Conservation (phyloP, 768 basidiomycete species). For the Lactarius evosmus region DNA sequence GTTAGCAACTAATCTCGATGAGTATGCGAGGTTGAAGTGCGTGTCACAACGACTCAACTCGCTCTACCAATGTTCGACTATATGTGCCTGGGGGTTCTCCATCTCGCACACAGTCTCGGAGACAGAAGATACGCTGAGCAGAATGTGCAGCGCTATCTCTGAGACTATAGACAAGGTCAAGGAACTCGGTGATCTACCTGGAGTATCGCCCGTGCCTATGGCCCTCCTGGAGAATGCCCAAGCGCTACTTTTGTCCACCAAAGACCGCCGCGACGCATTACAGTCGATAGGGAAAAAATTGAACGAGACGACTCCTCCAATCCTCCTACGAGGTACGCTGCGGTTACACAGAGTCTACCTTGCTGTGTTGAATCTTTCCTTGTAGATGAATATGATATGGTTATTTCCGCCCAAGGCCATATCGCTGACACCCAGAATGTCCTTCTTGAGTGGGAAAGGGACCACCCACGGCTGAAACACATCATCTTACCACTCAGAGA, state of each 20-base stretch:
- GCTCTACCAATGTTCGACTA: conserved; percentile 27
- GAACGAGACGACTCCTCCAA: background rate
- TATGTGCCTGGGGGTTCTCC: conserved; percentile 8
- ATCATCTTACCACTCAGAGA: conserved; percentile 35
- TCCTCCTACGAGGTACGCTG: conserved; percentile 21
- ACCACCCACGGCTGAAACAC: conserved; percentile 32
- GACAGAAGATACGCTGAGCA: conserved; percentile 8
- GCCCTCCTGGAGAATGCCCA: conserved; percentile 12
- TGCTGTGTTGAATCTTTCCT: background rate
- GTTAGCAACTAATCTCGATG: conserved; percentile 11
- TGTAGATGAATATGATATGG: conserved; percentile 18
- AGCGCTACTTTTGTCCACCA: conserved; percentile 11
- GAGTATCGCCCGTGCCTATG: conserved; percentile 5
- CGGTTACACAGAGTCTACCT: background rate
- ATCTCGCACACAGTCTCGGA: background rate
- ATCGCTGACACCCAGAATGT: conserved; percentile 4
- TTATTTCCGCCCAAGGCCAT: conserved; percentile 14
- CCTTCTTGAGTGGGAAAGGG: conserved; percentile 19
- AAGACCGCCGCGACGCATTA: conserved; percentile 1
- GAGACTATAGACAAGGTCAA: conserved; percentile 19
- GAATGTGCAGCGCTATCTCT: conserved; percentile 20
- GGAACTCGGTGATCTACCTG: conserved; percentile 13
- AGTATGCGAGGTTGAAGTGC: conserved; percentile 9
- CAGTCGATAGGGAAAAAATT: conserved; percentile 3
- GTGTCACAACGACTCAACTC: conserved; percentile 10